Percentiles rank a stretch among this genome's conserved stretches.
Evolutionary conservation across 495 filamentous ascomycete genomes (phyloP).

Genomic region (Penicillium cosmopolitanum): DNA sequence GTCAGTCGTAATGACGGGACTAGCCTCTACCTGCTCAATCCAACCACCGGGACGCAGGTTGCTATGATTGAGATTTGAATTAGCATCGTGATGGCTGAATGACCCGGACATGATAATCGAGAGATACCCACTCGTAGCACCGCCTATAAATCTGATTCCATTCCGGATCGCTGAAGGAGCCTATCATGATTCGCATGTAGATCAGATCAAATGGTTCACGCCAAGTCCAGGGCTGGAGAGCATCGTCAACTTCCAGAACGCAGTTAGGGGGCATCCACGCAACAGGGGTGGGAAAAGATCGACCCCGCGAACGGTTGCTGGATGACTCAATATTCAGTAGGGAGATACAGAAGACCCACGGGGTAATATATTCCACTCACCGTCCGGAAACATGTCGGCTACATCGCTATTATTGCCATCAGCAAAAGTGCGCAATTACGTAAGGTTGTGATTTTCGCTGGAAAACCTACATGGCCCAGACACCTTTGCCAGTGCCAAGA

Average conservation of each 20-base stretch:
- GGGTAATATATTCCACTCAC: constrained; percentile 1
- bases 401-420: constrained; percentile 19
- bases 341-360: not conserved
- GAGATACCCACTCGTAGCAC: constrained; percentile 22
- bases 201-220: constrained; percentile 38
- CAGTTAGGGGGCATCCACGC: constrained; percentile 29
- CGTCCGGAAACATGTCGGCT: constrained; percentile 25
- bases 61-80: not conserved
- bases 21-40: constrained; percentile 57
- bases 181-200: constrained; percentile 34
- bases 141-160: constrained; percentile 37
- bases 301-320: constrained; percentile 29
- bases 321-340: not conserved
- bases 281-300: constrained; percentile 31
- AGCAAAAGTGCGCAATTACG: not conserved
- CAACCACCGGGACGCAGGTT: constrained; percentile 55
- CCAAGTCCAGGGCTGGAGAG: constrained; percentile 35
- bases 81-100: too few species aligned
- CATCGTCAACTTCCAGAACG: constrained; percentile 26
- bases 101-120: not conserved
- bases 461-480: constrained; percentile 28
- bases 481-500: constrained; percentile 27
- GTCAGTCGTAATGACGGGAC: constrained; percentile 42
- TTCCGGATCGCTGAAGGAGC: constrained; percentile 25
- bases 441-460: not conserved